Base-by-base conservation (phyloP, 768 basidiomycete genomes). In the Kwoniella botswanensis region DNA sequence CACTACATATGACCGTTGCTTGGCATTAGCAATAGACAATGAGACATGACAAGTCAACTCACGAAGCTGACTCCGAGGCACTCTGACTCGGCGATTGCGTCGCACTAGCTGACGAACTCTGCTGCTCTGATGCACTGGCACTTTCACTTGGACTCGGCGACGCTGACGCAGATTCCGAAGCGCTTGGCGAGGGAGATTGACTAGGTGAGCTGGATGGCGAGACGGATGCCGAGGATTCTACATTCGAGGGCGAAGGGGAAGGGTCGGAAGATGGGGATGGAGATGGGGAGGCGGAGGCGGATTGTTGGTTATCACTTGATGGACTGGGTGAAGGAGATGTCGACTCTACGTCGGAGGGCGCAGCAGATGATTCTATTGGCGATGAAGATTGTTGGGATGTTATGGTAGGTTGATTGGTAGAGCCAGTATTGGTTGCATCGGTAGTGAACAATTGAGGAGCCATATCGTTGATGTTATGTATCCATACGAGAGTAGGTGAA, bases 101-200 rank as follows among this genome's bases (percentile, higher is more conserved):
- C 5, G n/a, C 59, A 62, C 67, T 68, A 15, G 59, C 53, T 24
- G 65, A 41, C 6, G 52, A 5, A 68, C 71, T 72, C 41, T 61
- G 59, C 41, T 61, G 22, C 21, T 62, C 56, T n/a, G 71, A 68
- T 18, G 24, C 61, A 22, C 67, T 65, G 6, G 65, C 57, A 55
- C 57, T 65, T 52, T 61, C 64, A 58, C 65, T 71, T 29, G 63
- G 21, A 61, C 63, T 63, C 22, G 61, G 62, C 42, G 62, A 61
- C 17, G 63, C 64, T 43, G 68, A 70, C 61, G 68, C 21, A 22
- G 68, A 55, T 52, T 17, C 43, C 61, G 56, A 56, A 21, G 63
- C 53, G 44, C 57, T 65, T 3, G 64, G 62, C 26, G 69, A 70
- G 24, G 71, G 46, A 11, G 71, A 65, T 41, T 57, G 67, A 50